These are phyloP conservation scores for Populus hybrid DNA, from an alignment of 441 rosid genomes.

Conservation along the genomic window DNA sequence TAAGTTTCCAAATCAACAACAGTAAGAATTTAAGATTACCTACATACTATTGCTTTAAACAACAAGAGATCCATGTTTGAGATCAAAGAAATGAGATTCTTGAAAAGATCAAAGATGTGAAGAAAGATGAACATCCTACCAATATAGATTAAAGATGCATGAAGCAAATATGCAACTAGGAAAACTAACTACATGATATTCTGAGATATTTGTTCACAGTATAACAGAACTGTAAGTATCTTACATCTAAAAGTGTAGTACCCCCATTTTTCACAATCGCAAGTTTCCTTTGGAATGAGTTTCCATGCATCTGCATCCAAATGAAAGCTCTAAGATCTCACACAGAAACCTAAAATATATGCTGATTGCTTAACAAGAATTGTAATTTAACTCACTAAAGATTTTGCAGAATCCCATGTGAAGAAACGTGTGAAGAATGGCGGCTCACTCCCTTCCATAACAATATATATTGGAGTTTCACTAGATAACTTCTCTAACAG, in stretches of 20 bases:
- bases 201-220: background rate
- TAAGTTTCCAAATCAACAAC: background rate
- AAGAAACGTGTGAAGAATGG: slow-evolving; percentile 93
- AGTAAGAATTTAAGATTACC: background rate
- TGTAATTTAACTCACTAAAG: slow-evolving; percentile 29
- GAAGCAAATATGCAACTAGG: slow-evolving; percentile 2
- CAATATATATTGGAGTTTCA: slow-evolving; percentile 70
- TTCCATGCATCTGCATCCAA: slow-evolving; percentile 72
- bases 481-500: slow-evolving; percentile 66
- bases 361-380: background rate
- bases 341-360: background rate
- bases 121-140: background rate
- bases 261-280: slow-evolving; percentile 72
- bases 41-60: background rate
- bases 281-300: slow-evolving; percentile 83
- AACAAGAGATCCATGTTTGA: background rate
- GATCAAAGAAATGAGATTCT: background rate
- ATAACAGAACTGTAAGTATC: slow-evolving; percentile 10
- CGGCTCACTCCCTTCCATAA: slow-evolving; percentile 92
- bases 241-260: slow-evolving; percentile 67
- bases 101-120: background rate
- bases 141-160: background rate
- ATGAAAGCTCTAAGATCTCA: background rate
- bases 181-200: background rate
- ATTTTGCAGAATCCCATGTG: slow-evolving; percentile 86